phyloP scores from a whole-genome alignment of 2,329 filamentous ascomycete genomes.

The Pyrenophora tritici-repentis region DNA sequence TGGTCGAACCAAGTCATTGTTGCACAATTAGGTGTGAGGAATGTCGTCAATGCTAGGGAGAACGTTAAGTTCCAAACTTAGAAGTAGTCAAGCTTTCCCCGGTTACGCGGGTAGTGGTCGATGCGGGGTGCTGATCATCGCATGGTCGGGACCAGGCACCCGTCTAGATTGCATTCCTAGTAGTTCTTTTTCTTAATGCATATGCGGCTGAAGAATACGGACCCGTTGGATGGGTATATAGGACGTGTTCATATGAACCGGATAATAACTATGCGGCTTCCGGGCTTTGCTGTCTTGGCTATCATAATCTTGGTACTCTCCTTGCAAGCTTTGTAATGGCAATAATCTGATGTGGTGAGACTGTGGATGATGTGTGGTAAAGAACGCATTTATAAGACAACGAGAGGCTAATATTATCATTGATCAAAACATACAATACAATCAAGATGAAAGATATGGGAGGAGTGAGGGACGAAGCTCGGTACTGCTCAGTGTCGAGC shows the following conservation, averaged over 20 bases:
- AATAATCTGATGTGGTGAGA: conserved; percentile 2
- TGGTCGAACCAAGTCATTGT: neutral
- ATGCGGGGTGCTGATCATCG: conserved; percentile 1
- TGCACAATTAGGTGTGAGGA: neutral
- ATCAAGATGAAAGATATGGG: too few species aligned
- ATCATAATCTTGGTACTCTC: neutral
- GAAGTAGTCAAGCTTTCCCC: neutral
- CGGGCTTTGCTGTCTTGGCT: neutral
- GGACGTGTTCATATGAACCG: neutral
- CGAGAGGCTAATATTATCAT: neutral
- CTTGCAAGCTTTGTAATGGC: neutral
- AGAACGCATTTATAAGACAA: neutral
- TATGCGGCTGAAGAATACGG: neutral
- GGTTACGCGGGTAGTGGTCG: neutral
- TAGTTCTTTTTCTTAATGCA: neutral
- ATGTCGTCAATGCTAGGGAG: neutral
- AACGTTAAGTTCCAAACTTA: neutral
- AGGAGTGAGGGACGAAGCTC: neutral
- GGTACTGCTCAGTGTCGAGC: neutral
- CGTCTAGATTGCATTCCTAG: neutral
- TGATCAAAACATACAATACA: too few species aligned
- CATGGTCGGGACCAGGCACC: neutral
- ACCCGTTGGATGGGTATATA: neutral
- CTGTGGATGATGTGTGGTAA: neutral
- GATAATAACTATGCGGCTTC: neutral